Evolutionary conservation across 2,329 filamentous ascomycete species (phyloP), one percentile per base, ranked within the genome.

Genomic region (Nothophoma quercina): DNA sequence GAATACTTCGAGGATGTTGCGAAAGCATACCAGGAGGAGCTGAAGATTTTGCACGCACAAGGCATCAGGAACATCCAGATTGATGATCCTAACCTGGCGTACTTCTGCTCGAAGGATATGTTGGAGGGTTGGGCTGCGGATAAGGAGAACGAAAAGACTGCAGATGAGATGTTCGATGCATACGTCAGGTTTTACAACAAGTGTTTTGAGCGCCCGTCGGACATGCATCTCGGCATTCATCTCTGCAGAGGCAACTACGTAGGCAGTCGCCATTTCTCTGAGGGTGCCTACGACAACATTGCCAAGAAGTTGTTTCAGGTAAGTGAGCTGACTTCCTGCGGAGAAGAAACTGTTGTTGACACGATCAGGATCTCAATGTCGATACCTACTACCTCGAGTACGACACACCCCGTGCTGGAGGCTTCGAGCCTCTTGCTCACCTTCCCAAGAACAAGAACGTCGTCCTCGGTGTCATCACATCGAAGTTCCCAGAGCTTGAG

Each of bases 181-280:
- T 93, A 93, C 75, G 88, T 93, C 71, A 79, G 82, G 56, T 84
- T 90, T 60, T 92, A 92, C 80, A 92, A 92, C 71, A 86, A 89
- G 72, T 85, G 81, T 65, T 80, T 90, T 67, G 77, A 71, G 63
- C 77, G 85, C 0, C 88, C 88, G 0, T 71, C 79, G 2, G 88
- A 92, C 68, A 84, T 92, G 79, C 88, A 91, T 73, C 82, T 90
- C 2, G 89, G 89, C 36, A 86, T 93, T 13, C 90, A 93, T 69
- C 79, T 92, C 43, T 92, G 89, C 80, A 68, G 78, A 46, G 77
- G 78, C 10, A 80, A 80, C 63, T 80, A 79, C 51, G 71, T 79
- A 23, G 76, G 76, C 47, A 76, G 72, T 52, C 71, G 74, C 33
- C 78, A 80, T 50, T 80, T 80, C 62, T 75, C 72, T 16, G 77